phyloP scores from a whole-genome alignment of 2,329 filamentous ascomycete genomes.

The Alternaria solani region DNA sequence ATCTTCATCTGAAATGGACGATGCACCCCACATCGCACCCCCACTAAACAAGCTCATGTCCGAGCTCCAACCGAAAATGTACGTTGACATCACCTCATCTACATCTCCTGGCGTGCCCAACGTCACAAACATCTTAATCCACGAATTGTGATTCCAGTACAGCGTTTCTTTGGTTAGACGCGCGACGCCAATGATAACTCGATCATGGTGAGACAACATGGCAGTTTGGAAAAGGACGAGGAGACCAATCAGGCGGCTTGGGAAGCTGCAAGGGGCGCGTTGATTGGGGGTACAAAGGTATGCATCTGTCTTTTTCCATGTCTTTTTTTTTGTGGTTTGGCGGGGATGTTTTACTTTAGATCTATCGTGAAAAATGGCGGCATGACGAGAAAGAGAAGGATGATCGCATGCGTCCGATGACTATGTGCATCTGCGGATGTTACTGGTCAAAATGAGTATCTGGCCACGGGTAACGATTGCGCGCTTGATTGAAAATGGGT shows the following conservation, averaged over 20 bases:
- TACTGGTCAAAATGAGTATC: not conserved
- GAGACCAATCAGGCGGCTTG: constrained; percentile 75
- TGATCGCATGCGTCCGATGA: not conserved
- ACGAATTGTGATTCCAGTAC: not conserved
- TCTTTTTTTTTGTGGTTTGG: no score
- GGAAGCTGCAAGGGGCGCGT: constrained; percentile 73
- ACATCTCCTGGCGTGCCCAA: not conserved
- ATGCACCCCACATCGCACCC: not conserved
- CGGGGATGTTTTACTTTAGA: no score
- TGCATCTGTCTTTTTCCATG: constrained; percentile 12
- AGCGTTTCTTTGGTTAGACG: not conserved
- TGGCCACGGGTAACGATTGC: not conserved
- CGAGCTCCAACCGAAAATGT: constrained; percentile 8
- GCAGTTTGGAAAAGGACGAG: constrained; percentile 65
- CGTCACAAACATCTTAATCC: not conserved
- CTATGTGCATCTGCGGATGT: not conserved
- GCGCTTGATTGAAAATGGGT: not conserved
- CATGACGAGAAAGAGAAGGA: not conserved
- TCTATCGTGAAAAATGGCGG: no score
- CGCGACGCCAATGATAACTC: not conserved
- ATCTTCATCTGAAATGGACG: not conserved
- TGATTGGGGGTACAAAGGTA: constrained; percentile 71
- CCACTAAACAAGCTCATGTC: constrained; percentile 8
- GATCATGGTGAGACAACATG: constrained; percentile 59
- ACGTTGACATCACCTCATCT: constrained; percentile 5